phyloP scores from a whole-genome alignment of 441 rosid genomes.

The Cnidoscolus chayamansa region DNA sequence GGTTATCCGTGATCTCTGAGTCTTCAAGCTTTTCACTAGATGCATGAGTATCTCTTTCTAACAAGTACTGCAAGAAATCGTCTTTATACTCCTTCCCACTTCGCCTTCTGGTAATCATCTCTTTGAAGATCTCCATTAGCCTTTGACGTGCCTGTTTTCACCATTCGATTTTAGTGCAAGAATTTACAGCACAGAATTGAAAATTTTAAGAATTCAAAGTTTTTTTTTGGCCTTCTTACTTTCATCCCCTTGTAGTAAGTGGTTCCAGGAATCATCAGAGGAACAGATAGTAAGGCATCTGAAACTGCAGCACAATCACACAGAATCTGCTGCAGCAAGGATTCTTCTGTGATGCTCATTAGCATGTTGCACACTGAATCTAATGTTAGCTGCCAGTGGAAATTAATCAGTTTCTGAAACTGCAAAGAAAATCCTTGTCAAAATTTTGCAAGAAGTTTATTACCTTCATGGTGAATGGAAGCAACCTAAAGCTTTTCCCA shows the following conservation, averaged over 20 bases:
- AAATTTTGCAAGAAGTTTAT: no score
- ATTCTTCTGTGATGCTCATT: slow-evolving; percentile 45
- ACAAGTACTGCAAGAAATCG: slow-evolving; percentile 49
- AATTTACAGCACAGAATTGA: neutral
- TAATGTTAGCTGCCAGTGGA: slow-evolving; percentile 36
- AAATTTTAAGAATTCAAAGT: neutral
- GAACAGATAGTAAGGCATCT: slow-evolving; percentile 50
- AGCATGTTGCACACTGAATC: slow-evolving; percentile 51
- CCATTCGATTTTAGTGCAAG: neutral
- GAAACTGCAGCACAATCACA: slow-evolving; percentile 40
- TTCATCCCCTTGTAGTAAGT: slow-evolving; percentile 55
- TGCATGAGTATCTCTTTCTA: slow-evolving; percentile 38
- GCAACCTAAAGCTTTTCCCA: slow-evolving; percentile 44
- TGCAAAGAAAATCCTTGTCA: no score
- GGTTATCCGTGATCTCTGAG: slow-evolving; percentile 52
- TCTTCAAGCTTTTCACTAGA: slow-evolving; percentile 44
- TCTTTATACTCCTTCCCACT: slow-evolving; percentile 36
- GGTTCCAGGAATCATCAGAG: slow-evolving; percentile 56
- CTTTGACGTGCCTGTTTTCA: slow-evolving; percentile 41
- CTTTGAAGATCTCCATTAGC: slow-evolving; percentile 38
- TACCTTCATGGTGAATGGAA: slow-evolving; percentile 57
- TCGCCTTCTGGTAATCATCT: slow-evolving; percentile 40
- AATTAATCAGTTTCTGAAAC: neutral
- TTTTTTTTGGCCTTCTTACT: slow-evolving; percentile 24
- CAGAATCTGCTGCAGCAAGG: slow-evolving; percentile 37